Evolutionary conservation across 1,284 basidiomycete species (phyloP), one percentile per base, ranked within the genome.

Genomic region (Gymnopus androsaceus): DNA sequence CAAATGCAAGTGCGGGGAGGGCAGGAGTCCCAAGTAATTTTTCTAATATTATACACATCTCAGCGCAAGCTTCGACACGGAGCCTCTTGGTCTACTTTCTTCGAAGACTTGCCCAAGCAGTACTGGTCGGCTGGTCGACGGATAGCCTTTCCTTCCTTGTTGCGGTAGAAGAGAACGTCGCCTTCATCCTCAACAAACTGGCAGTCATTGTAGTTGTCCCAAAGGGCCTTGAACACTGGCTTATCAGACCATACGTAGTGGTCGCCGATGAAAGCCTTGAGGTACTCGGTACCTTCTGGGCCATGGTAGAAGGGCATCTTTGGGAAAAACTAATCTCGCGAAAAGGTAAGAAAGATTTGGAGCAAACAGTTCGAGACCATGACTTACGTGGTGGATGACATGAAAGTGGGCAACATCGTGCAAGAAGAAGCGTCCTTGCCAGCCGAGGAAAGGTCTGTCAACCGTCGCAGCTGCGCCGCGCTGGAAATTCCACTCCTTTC

Each of bases 391-490:
- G 28, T 54, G 56, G 15, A 54, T 37, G n/a, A 51, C 46, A 45
- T 54, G 51, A 36, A 46, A 42, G 25, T 50, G 41, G 5, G 52
- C 47, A 15, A 58, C 47, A 25, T 46, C 47, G 47, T 58, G 56
- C 8, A 74, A 62, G 60, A 72, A 73, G 63, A 74, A 72, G 9
- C 70, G 66, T 27, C 77, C 77, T 59, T 72, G 68, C 64, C 78
- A 78, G 56, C 83, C 80, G 38, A 82, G 67, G 70, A 80, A 77
- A 55, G 71, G 67, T 57, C 84, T 75, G 71, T 86, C 84, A 52
- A 84, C 76, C 51, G 84, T 87, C 63, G 80, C 78, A 27, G 85
- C 77, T 7, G 84, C 84, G 44, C 85, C 84, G 53, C 84, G 80
- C 56, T 78, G 75, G 69, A 84, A 87, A 58, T 75, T 85, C 82